A percentile compares a stretch with the other conserved stretches of the same genome.
These are phyloP conservation scores for Glycine soja DNA, from an alignment of 306 rosid species.

Conservation along the genomic window DNA sequence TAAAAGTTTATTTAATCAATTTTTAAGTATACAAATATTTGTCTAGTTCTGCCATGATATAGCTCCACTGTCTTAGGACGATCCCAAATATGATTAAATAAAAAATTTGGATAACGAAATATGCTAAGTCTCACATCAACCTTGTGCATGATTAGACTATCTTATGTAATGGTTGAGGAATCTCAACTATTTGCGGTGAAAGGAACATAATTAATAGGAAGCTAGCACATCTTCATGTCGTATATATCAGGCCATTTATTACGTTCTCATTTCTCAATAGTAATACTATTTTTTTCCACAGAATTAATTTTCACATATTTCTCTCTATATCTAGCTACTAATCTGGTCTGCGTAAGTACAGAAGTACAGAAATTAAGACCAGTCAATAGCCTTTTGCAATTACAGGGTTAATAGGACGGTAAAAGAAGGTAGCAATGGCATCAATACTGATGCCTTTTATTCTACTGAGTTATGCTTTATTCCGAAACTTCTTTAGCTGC, in stretches of 20 bases:
- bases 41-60: constrained; percentile 50
- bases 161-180: constrained; percentile 34
- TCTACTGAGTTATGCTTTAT: constrained; percentile 56
- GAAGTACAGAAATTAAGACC: constrained; percentile 36
- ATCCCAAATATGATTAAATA: constrained; percentile 15
- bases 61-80: constrained; percentile 36
- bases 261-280: not conserved
- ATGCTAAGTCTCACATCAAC: not conserved
- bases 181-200: constrained; percentile 37
- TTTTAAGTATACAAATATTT: constrained; percentile 30
- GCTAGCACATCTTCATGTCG: too few relatives aligned
- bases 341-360: not conserved
- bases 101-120: not conserved
- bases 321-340: not conserved
- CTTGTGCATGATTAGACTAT: not conserved
- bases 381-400: constrained; percentile 50
- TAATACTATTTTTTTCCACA: too few relatives aligned
- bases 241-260: not conserved
- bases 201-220: not conserved
- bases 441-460: constrained; percentile 55
- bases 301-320: not conserved
- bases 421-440: constrained; percentile 56
- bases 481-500: constrained; percentile 66
- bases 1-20: constrained; percentile 46
- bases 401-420: constrained; percentile 34